Percentiles rank a stretch among this genome's conserved stretches.
phyloP scores from a whole-genome alignment of 176 grass and related monocot species.

The Carex cristatella region DNA sequence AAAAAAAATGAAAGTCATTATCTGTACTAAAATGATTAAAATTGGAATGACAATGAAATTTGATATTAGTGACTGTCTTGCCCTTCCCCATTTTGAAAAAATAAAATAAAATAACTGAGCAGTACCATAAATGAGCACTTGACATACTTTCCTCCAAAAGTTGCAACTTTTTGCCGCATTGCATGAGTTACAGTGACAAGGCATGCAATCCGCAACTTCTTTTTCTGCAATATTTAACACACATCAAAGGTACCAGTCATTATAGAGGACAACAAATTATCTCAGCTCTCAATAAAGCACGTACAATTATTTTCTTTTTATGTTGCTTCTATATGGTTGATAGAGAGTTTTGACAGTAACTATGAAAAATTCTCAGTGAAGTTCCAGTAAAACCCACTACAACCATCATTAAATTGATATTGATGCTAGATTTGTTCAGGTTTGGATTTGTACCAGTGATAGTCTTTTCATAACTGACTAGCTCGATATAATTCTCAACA shows the following conservation, averaged over 20 bases:
- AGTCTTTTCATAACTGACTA: not conserved
- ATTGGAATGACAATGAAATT: not conserved
- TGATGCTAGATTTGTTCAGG: not conserved
- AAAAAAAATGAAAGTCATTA: not conserved
- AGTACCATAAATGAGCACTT: slow-evolving; percentile 80
- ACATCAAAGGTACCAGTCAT: not conserved
- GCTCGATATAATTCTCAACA: not conserved
- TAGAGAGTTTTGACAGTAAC: not conserved
- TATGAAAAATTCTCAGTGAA: not conserved
- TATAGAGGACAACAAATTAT: not conserved
- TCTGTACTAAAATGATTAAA: not conserved
- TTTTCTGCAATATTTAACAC: slow-evolving; percentile 9
- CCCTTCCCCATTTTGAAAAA: no score
- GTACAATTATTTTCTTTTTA: not conserved
- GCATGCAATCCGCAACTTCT: not conserved
- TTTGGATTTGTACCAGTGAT: not conserved
- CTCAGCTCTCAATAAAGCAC: not conserved
- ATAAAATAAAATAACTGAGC: not conserved
- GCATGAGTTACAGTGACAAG: slow-evolving; percentile 30
- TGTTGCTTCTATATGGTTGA: not conserved
- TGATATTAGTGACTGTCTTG: no score
- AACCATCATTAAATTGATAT: not conserved
- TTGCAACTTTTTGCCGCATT: slow-evolving; percentile 33
- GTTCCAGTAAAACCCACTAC: not conserved
- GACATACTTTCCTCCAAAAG: slow-evolving; percentile 46